These are phyloP conservation scores for Aspergillaceae sp. DNA, from an alignment of 2,329 filamentous ascomycete genomes.

Conservation along the genomic window DNA sequence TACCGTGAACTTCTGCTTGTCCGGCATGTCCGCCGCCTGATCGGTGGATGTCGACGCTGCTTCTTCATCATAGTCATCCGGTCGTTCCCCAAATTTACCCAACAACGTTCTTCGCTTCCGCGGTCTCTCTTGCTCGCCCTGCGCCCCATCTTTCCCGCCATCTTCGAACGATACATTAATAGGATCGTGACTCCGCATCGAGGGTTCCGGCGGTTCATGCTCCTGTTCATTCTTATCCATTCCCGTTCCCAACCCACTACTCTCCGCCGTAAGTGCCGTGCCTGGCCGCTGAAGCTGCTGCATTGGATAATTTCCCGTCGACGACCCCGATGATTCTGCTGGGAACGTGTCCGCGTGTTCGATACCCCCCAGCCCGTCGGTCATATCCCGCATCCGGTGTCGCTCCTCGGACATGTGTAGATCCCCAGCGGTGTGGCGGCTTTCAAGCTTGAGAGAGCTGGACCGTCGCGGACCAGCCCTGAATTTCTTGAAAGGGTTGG, in stretches of 20 bases:
- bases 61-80: conserved; percentile 7
- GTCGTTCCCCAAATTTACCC: conserved; percentile 9
- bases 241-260: conserved; percentile 6
- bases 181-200: conserved; percentile 21
- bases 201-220: conserved; percentile 11
- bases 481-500: conserved; percentile 37
- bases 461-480: conserved; percentile 18
- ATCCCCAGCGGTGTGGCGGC: conserved; percentile 18
- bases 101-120: conserved; percentile 19
- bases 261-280: conserved; percentile 1
- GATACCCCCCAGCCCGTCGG: conserved; percentile 13
- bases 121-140: conserved; percentile 9
- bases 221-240: too few species aligned
- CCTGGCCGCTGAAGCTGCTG: too few species aligned
- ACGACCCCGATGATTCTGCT: conserved; percentile 10
- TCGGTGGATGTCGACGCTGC: neutral
- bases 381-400: conserved; percentile 17
- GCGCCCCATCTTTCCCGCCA: neutral
- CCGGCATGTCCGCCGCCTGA: conserved; percentile 12
- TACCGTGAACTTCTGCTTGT: conserved; percentile 29
- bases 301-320: neutral
- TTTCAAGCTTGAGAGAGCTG: conserved; percentile 25
- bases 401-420: conserved; percentile 15
- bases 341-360: conserved; percentile 20
- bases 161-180: conserved; percentile 21